Conservation (phyloP, 768 basidiomycete species). For the Boletus bicolor region DNA sequence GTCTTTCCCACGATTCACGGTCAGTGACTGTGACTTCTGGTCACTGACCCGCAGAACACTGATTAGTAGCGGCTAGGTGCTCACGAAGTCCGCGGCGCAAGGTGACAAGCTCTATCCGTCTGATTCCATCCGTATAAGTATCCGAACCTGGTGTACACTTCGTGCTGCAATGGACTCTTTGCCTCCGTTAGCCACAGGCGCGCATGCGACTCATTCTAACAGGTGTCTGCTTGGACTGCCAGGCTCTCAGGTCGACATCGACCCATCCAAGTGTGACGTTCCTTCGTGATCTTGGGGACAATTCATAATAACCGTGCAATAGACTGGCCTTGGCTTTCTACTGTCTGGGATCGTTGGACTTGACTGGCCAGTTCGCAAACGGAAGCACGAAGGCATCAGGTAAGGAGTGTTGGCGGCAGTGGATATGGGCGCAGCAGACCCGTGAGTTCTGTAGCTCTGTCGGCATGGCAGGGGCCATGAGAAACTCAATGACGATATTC, state of each 20-base stretch:
- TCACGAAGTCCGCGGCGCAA: not conserved
- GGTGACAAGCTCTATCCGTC: not conserved
- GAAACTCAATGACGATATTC: not conserved
- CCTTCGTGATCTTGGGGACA: conserved; percentile 13
- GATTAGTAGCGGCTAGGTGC: too few relatives aligned
- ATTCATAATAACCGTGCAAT: conserved; percentile 9
- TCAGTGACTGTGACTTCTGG: too few relatives aligned
- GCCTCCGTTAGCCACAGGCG: conserved; percentile 38
- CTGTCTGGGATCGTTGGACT: conserved; percentile 78
- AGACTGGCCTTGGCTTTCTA: conserved; percentile 90
- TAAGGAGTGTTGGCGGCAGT: conserved; percentile 64
- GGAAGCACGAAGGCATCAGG: conserved; percentile 47
- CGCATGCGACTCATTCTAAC: conserved; percentile 63
- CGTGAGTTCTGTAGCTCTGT: conserved; percentile 35
- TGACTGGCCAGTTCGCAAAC: conserved; percentile 50
- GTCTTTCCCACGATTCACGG: too few relatives aligned
- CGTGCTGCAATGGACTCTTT: conserved; percentile 12
- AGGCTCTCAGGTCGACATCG: conserved; percentile 60
- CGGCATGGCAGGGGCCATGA: not conserved
- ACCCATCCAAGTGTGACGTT: conserved; percentile 62
- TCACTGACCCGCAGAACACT: too few relatives aligned
- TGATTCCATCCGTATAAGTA: too few relatives aligned
- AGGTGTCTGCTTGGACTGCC: conserved; percentile 74
- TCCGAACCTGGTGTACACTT: not conserved
- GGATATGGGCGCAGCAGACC: conserved; percentile 89